Conservation (phyloP, 2,329 filamentous ascomycete species). For the Ilyonectria mors-panacis region DNA sequence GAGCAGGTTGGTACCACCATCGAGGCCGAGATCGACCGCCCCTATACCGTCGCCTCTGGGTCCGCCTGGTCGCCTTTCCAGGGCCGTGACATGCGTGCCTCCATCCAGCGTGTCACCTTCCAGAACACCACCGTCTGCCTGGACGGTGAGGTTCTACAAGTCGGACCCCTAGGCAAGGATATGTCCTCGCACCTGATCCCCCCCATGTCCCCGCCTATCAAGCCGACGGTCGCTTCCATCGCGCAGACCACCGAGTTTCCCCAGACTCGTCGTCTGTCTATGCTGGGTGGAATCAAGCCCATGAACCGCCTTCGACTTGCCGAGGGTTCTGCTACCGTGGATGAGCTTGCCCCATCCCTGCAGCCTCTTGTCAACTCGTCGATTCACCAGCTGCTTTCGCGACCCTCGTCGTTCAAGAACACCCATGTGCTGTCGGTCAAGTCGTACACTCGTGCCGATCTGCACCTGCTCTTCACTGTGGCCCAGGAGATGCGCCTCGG, state of each 20-base stretch:
- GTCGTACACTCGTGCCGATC: slow-evolving; percentile 88
- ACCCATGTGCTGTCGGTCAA: slow-evolving; percentile 93
- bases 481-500: slow-evolving; percentile 98
- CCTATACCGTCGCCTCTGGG: slow-evolving; percentile 69
- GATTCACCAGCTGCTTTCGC: slow-evolving; percentile 80
- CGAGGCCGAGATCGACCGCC: slow-evolving; percentile 82
- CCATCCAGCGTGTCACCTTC: slow-evolving; percentile 83
- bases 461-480: slow-evolving; percentile 95
- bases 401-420: slow-evolving; percentile 86
- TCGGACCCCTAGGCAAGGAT: slow-evolving; percentile 76
- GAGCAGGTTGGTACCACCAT: slow-evolving; percentile 82
- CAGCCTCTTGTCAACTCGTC: slow-evolving; percentile 69
- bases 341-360: slow-evolving; percentile 63
- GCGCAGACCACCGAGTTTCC: slow-evolving; percentile 55
- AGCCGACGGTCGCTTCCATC: slow-evolving; percentile 62
- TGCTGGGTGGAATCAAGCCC: slow-evolving; percentile 50
- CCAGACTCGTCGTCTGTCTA: slow-evolving; percentile 51
- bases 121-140: slow-evolving; percentile 81
- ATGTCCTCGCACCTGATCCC: slow-evolving; percentile 79
- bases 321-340: slow-evolving; percentile 49
- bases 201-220: slow-evolving; percentile 71
- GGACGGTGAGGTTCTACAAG: slow-evolving; percentile 73
- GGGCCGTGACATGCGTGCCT: slow-evolving; percentile 77
- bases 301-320: slow-evolving; percentile 51
- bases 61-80: slow-evolving; percentile 79